Evolutionary conservation across 768 basidiomycete genomes (phyloP).

Genomic region (Panaeolus cyanescens): DNA sequence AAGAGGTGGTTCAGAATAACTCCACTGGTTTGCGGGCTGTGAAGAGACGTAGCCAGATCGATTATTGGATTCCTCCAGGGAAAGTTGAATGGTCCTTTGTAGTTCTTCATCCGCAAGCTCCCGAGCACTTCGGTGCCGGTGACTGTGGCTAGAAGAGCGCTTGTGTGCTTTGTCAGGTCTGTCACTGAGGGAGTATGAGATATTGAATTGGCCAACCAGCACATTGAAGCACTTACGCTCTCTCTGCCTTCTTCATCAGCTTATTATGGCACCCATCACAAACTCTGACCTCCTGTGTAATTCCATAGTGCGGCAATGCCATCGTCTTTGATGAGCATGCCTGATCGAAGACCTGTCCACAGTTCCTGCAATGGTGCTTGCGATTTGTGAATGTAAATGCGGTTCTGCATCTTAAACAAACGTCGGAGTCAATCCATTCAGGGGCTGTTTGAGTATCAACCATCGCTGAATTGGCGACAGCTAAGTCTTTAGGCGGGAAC

Average conservation of each 20-base stretch:
- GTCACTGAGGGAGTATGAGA: constrained; percentile 28
- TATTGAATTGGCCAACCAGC: not conserved
- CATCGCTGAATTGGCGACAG: constrained; percentile 76
- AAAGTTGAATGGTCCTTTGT: constrained; percentile 90
- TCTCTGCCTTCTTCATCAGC: constrained; percentile 64
- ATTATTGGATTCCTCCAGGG: constrained; percentile 73
- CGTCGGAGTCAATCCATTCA: constrained; percentile 96
- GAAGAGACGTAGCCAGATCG: constrained; percentile 71
- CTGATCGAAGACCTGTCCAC: constrained; percentile 96
- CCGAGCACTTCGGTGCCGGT: constrained; percentile 56
- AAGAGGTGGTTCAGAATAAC: constrained; percentile 71
- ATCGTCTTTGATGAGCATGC: constrained; percentile 85
- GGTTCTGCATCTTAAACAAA: constrained; percentile 90
- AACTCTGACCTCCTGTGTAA: constrained; percentile 88
- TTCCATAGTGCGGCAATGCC: constrained; percentile 91
- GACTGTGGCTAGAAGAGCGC: constrained; percentile 40
- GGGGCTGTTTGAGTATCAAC: constrained; percentile 91
- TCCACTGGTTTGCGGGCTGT: constrained; percentile 60
- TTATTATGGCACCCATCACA: constrained; percentile 91
- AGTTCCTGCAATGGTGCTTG: constrained; percentile 98
- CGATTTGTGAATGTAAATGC: constrained; percentile 94
- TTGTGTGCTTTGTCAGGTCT: constrained; percentile 50
- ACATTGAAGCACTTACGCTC: constrained; percentile 39
- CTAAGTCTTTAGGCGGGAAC: constrained; percentile 81
- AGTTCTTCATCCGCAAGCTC: constrained; percentile 84